phyloP scores from a whole-genome alignment of 805 yeast species.

The Wilhelminamyces savonicus region DNA sequence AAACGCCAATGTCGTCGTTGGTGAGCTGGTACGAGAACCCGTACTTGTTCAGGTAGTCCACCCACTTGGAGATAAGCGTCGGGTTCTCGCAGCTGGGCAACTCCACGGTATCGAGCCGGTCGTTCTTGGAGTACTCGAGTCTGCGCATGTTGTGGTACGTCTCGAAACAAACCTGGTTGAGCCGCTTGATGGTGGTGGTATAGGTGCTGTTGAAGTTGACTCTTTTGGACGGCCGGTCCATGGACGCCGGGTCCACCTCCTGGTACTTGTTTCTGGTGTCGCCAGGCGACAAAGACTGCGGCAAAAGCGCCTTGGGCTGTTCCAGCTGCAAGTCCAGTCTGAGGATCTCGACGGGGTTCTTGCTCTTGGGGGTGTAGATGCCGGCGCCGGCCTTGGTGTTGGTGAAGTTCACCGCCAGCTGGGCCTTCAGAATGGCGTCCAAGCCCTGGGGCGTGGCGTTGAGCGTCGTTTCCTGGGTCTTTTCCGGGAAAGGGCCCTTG shows the following conservation, averaged over 20 bases:
- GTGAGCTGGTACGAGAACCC: constrained; percentile 92
- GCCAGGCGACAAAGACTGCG: constrained; percentile 88
- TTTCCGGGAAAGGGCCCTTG: constrained; percentile 75
- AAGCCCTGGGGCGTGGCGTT: constrained; percentile 55
- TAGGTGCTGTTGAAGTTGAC: constrained; percentile 34
- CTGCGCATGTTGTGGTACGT: constrained; percentile 35
- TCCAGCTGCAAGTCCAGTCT: constrained; percentile 66
- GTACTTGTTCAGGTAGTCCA: constrained; percentile 91
- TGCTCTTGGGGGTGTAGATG: constrained; percentile 44
- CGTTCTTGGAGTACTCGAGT: constrained; percentile 32
- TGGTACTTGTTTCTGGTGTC: constrained; percentile 83
- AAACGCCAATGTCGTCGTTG: constrained; percentile 84
- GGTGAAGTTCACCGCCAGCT: constrained; percentile 62
- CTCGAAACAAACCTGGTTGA: constrained; percentile 32
- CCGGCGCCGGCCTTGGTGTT: constrained; percentile 63
- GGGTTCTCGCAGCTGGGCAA: constrained; percentile 50
- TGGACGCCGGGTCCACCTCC: constrained; percentile 45
- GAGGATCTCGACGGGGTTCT: constrained; percentile 64
- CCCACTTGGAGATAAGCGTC: constrained; percentile 88
- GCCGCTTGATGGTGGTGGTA: constrained; percentile 30
- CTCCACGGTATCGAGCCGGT: constrained; percentile 26
- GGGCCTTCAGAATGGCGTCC: constrained; percentile 47
- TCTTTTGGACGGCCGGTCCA: constrained; percentile 28
- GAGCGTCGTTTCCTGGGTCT: constrained; percentile 56
- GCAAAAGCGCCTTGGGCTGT: constrained; percentile 63